Evolutionary conservation across 768 basidiomycete species (phyloP).

Genomic region (Boletus tomentosulus): DNA sequence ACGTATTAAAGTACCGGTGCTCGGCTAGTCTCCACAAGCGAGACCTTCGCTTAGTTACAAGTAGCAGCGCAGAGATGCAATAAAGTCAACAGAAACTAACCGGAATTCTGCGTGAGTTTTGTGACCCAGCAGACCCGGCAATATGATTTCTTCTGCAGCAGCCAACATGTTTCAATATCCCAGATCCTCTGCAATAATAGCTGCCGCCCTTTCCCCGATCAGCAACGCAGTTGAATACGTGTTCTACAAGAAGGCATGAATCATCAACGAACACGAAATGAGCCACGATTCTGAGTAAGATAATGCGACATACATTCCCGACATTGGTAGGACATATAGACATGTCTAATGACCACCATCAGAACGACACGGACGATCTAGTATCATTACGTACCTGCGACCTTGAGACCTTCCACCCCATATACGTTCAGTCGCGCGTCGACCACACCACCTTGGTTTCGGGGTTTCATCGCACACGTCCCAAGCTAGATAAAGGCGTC

Average conservation of each 20-base stretch:
- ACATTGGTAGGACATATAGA: slow-evolving; percentile 32
- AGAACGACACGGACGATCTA: background rate
- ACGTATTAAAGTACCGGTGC: too few relatives aligned
- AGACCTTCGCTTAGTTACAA: too few relatives aligned
- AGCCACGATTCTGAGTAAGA: background rate
- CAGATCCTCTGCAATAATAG: slow-evolving; percentile 10
- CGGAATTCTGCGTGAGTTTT: too few relatives aligned
- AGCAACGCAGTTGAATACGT: slow-evolving; percentile 14
- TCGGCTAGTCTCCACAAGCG: too few relatives aligned
- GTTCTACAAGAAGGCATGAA: background rate
- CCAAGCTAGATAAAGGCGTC: slow-evolving; percentile 39
- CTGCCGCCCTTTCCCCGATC: slow-evolving; percentile 16
- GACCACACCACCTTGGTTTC: slow-evolving; percentile 57
- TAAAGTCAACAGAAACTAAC: too few relatives aligned
- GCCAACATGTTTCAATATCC: background rate
- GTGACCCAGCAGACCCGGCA: too few relatives aligned
- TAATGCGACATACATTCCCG: slow-evolving; percentile 15
- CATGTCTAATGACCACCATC: slow-evolving; percentile 22
- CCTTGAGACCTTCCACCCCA: slow-evolving; percentile 53
- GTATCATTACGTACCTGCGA: slow-evolving; percentile 42
- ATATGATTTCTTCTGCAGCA: background rate
- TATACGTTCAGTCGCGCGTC: slow-evolving; percentile 60
- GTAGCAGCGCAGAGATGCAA: too few relatives aligned
- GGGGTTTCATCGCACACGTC: slow-evolving; percentile 67
- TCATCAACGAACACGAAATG: background rate